A percentile compares a stretch with the other conserved stretches of the same genome.
Evolutionary conservation across 495 filamentous ascomycete genomes (phyloP).

Genomic region (Poronia punctata): DNA sequence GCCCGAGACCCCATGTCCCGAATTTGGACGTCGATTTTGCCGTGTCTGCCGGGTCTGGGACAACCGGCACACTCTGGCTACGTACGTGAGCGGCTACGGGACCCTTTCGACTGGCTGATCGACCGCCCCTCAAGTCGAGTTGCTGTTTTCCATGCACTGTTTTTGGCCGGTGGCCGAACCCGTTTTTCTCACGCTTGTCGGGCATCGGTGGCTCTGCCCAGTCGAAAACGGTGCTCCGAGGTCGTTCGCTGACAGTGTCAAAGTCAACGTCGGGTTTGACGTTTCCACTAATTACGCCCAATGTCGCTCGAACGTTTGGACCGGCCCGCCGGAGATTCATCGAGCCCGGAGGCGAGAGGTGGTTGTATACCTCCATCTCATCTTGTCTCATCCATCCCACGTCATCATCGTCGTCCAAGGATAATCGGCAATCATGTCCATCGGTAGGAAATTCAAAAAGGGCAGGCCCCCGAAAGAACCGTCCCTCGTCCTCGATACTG

Average conservation of each 20-base stretch:
- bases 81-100: slow-evolving; percentile 75
- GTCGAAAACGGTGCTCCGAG: slow-evolving; percentile 67
- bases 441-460: slow-evolving; percentile 21
- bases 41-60: slow-evolving; percentile 53
- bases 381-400: slow-evolving; percentile 52
- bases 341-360: slow-evolving; percentile 48
- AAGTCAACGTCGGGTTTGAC: slow-evolving; percentile 22
- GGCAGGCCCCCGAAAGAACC: not conserved
- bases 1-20: slow-evolving; percentile 80
- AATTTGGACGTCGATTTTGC: slow-evolving; percentile 65
- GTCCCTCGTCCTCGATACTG: slow-evolving; percentile 11
- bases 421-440: slow-evolving; percentile 39
- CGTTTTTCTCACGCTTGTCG: slow-evolving; percentile 47
- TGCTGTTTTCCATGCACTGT: slow-evolving; percentile 90
- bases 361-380: slow-evolving; percentile 43
- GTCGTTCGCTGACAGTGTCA: slow-evolving; percentile 36
- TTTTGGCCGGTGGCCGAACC: slow-evolving; percentile 63
- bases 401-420: slow-evolving; percentile 56
- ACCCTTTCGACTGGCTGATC: slow-evolving; percentile 64
- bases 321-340: slow-evolving; percentile 40
- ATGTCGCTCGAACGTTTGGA: slow-evolving; percentile 35
- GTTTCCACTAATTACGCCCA: slow-evolving; percentile 37
- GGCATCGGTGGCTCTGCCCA: slow-evolving; percentile 68
- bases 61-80: slow-evolving; percentile 92
- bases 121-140: slow-evolving; percentile 63